Evolutionary conservation across 805 yeast species (phyloP).

Genomic region (Starmerella gropengiesseri): DNA sequence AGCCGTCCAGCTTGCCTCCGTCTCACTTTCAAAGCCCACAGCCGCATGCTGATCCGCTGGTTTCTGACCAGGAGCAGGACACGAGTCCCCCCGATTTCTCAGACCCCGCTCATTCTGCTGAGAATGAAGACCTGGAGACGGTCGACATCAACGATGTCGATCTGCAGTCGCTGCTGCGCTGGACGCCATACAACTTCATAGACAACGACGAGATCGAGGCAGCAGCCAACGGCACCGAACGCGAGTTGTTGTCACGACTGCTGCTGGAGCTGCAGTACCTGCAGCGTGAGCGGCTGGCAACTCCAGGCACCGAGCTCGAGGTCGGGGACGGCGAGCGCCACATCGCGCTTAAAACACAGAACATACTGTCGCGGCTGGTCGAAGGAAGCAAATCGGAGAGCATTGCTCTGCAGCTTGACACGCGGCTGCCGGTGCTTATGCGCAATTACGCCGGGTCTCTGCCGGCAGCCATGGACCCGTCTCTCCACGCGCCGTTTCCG

Average conservation of each 20-base stretch:
- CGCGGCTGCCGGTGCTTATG: constrained; percentile 53
- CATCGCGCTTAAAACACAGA: constrained; percentile 29
- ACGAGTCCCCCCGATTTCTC: too few relatives aligned
- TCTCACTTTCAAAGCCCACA: too few relatives aligned
- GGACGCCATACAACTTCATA: constrained; percentile 41
- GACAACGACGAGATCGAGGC: constrained; percentile 45
- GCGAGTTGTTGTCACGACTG: constrained; percentile 34
- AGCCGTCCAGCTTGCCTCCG: too few relatives aligned
- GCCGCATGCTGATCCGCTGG: too few relatives aligned
- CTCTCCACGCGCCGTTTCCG: constrained; percentile 7
- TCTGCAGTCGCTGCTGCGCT: constrained; percentile 33
- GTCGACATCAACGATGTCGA: constrained; percentile 9
- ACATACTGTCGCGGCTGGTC: constrained; percentile 37
- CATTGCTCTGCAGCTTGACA: constrained; percentile 23
- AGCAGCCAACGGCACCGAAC: constrained; percentile 34
- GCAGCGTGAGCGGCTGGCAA: constrained; percentile 38
- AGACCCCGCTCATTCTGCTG: not conserved
- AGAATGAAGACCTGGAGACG: not conserved
- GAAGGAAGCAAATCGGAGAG: constrained; percentile 25
- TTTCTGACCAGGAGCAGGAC: too few relatives aligned
- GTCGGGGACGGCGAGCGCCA: constrained; percentile 28
- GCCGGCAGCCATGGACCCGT: constrained; percentile 35
- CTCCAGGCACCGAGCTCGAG: constrained; percentile 22
- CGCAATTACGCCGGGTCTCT: constrained; percentile 67
- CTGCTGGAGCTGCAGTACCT: constrained; percentile 41